Evolutionary conservation across 768 basidiomycete genomes (phyloP), one percentile per base, ranked within the genome.

Genomic region (Mycena alexandri): DNA sequence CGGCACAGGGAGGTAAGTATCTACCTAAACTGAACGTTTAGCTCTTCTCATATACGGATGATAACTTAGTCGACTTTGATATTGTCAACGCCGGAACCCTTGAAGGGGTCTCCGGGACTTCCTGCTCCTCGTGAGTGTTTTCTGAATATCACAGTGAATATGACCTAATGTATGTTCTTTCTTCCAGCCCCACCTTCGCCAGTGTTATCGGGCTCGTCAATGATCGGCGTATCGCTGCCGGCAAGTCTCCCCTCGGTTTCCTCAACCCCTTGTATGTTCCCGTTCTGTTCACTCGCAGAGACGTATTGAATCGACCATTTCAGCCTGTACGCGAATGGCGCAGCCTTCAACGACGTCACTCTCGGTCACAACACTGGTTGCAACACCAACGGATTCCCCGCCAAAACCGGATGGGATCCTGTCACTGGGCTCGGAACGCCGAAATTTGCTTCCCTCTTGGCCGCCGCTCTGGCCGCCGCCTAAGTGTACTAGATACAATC

Each of bases 191-290:
- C 2, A 79, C 83, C 2, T 84, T 89, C 62, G 82, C 86, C 0
- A 79, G 79, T 50, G 75, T 87, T 57, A 75, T 87, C 34, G 75
- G 83, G 0, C 79, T 87, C 70, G 71, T 88, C 43, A 86, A 87
- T 47, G 85, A 87, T 53, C 77, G 78, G 0, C 80, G 82, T n/a
- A 59, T 84, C 17, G 76, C 71, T 1, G 77, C 73, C 0, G 79
- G 79, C 0, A 79, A 78, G 63, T 44, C 73, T 3, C 36, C 82
- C 2, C 75, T 87, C 13, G 85, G 86, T 12, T 77, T 74, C 69
- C 64, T 75, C 67, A 76, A 77, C 61, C 76, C 75, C 21, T 73
- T 63, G 67, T 73, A 34, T 51, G 54, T 60, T 22, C 12, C 48
- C 55, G 5, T 24, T 44, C 29, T 48, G 34, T 58, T 54, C 17